Base-by-base conservation (phyloP, 2,329 filamentous ascomycete genomes). In the Paraconiothyrium brasiliense region DNA sequence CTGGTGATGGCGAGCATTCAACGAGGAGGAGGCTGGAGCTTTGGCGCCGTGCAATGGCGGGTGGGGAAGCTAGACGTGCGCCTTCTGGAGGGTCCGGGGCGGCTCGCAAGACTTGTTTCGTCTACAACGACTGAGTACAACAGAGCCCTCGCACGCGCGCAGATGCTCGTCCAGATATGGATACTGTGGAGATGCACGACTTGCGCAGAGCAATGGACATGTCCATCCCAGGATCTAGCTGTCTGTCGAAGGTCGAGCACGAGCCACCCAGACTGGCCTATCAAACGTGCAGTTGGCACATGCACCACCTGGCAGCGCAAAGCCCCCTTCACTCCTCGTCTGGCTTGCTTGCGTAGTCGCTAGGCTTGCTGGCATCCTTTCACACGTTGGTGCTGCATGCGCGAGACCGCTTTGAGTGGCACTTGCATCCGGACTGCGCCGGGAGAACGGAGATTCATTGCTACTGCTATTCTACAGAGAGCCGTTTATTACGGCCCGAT, bases 1-100 rank as follows among this genome's bases (percentile, higher is more conserved):
- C 60, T 24, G 34, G 54, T 16, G 60, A 44, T 52, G 57, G 44
- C 32, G 7, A 54, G 55, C 54, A 57, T 56, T 4, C 54, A 47
- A 37, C 54, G 54, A 27, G 8, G 43, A 24, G 27, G 51, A 54
- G 51, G 51, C 51, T 54, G 51, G 37, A 30, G 51, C 51, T 43
- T 35, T 41, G 55, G 46, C 50, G 52, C 44, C 35, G 34, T 51
- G 55, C 41, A 44, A 46, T 58, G 56, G 43, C 51, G 57, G 61
- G 44, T 30, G 43, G 50, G 37, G 43, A 56, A 56, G 68, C 66
- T 70, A 68, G 62, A 68, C 47, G 68, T 73, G 67, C 55, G 66
- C 57, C 27, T 30, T 1, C 44, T 24, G 20, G 8, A 6, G 6
- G 34, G 51, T 22, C 49, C 3, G 24, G 44, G 10, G 13, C 20